These are phyloP conservation scores for Aspergillus funiculosus DNA, from an alignment of 495 filamentous ascomycete species.

Conservation along the genomic window DNA sequence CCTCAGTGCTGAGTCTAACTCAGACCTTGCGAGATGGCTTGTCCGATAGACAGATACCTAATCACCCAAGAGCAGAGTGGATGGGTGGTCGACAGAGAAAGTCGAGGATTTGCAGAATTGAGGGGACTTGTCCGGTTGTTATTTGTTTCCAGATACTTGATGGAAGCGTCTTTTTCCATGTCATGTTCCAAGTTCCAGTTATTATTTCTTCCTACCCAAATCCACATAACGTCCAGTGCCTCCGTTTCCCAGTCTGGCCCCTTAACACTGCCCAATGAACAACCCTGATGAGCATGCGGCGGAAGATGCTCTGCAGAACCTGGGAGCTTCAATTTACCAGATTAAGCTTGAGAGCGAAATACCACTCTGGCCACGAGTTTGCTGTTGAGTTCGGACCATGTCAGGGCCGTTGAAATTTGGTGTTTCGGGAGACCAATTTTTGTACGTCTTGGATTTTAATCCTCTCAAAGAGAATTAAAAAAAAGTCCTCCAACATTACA, in stretches of 20 bases:
- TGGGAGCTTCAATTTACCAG: constrained; percentile 22
- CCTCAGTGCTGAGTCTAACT: no score
- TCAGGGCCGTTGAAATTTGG: constrained; percentile 25
- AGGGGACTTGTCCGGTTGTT: constrained; percentile 20
- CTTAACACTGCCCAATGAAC: constrained; percentile 19
- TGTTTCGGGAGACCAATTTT: constrained; percentile 10
- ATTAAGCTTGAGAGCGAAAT: constrained; percentile 24
- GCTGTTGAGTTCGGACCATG: constrained; percentile 28
- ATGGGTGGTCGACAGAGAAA: neutral
- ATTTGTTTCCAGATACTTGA: constrained; percentile 20
- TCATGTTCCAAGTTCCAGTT: no score
- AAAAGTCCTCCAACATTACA: constrained; percentile 19
- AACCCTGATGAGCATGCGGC: constrained; percentile 25
- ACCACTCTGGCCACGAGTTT: constrained; percentile 35
- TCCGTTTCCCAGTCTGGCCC: constrained; percentile 20
- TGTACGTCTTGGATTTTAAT: constrained; percentile 1
- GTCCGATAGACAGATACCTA: no score
- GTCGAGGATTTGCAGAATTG: constrained; percentile 4
- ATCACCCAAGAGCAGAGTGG: constrained; percentile 1
- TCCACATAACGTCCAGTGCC: constrained; percentile 15
- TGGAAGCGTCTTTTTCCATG: constrained; percentile 14
- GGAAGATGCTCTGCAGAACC: constrained; percentile 26
- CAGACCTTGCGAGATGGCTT: no score
- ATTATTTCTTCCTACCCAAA: constrained; percentile 19
- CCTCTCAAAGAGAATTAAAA: neutral